These are phyloP conservation scores for Ensete glaucum DNA, from an alignment of 176 grass and related monocot genomes.

Conservation along the genomic window DNA sequence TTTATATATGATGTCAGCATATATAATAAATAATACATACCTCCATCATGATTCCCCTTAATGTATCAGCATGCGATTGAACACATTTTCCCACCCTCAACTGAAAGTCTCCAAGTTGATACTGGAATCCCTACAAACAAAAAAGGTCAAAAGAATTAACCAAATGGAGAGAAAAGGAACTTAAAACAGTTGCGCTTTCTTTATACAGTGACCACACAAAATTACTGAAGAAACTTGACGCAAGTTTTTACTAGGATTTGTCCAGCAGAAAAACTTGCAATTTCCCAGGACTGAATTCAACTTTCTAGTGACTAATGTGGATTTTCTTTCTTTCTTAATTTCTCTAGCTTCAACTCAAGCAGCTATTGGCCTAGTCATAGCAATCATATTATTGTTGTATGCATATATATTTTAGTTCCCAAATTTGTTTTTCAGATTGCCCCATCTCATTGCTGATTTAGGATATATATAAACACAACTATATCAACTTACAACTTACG, in stretches of 20 bases:
- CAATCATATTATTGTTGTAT: neutral
- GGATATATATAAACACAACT: too few species aligned
- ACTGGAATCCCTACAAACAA: conserved; percentile 63
- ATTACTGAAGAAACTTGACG: neutral
- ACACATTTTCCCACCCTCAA: conserved; percentile 87
- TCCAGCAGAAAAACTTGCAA: neutral
- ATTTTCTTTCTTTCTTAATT: neutral
- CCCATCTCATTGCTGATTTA: too few species aligned
- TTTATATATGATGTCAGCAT: too few species aligned
- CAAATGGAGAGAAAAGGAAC: neutral
- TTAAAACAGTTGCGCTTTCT: neutral
- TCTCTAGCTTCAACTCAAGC: neutral
- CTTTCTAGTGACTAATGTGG: neutral
- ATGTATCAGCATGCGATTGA: conserved; percentile 48
- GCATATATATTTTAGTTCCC: neutral
- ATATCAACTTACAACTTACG: too few species aligned
- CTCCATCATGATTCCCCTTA: conserved; percentile 96
- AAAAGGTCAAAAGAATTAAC: conserved; percentile 3
- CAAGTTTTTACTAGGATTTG: neutral
- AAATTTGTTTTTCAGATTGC: neutral
- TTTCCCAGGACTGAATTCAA: neutral
- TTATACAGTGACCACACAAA: neutral
- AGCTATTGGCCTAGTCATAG: neutral
- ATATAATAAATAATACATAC: too few species aligned
- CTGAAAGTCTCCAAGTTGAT: conserved; percentile 75